These are phyloP conservation scores for Trichophaea hybrida DNA, from an alignment of 2,329 filamentous ascomycete species.

Conservation along the genomic window DNA sequence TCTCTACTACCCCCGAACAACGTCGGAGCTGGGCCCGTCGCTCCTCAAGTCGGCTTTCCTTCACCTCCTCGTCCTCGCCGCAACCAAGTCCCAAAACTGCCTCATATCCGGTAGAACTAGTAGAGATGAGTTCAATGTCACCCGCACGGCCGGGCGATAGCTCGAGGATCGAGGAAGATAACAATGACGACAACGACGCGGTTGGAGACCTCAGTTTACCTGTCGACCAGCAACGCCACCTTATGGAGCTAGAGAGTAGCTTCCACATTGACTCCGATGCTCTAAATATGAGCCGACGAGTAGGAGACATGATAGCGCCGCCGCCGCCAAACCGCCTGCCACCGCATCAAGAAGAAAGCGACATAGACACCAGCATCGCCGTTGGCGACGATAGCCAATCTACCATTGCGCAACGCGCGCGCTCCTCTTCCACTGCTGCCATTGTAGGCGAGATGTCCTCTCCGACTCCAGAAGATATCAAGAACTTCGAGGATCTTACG, in stretches of 20 bases:
- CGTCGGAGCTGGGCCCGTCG: background rate
- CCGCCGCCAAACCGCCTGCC: constrained; percentile 10
- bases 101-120: no score
- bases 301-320: constrained; percentile 17
- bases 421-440: background rate
- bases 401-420: background rate
- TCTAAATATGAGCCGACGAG: background rate
- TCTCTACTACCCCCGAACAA: background rate
- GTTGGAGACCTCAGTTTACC: constrained; percentile 18
- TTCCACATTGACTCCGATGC: constrained; percentile 14
- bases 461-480: constrained; percentile 12
- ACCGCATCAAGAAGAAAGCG: background rate
- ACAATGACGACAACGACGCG: background rate
- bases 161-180: constrained; percentile 4
- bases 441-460: constrained; percentile 9
- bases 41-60: background rate
- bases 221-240: constrained; percentile 16
- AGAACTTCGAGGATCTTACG: constrained; percentile 16
- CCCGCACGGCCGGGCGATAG: constrained; percentile 7
- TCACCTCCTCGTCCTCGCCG: no score
- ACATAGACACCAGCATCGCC: background rate
- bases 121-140: constrained; percentile 15
- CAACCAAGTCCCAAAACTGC: no score
- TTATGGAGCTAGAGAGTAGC: constrained; percentile 22
- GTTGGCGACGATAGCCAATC: background rate